Percentiles rank a stretch among this genome's conserved stretches.
Evolutionary conservation across 1,284 basidiomycete species (phyloP).

Genomic region (Fistulina hepatica): DNA sequence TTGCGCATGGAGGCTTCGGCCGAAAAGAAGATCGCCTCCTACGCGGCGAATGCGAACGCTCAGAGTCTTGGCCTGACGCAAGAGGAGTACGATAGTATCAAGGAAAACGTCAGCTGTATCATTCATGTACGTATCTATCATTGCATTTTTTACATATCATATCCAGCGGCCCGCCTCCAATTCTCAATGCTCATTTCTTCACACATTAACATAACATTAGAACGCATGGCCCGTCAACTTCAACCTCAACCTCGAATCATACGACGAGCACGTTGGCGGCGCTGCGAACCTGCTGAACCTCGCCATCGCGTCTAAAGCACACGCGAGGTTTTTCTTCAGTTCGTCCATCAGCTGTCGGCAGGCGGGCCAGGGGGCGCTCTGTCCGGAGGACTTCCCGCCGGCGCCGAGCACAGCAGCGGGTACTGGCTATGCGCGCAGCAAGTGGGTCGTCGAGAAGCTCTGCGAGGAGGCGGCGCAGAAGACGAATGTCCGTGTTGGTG

Average conservation of each 20-base stretch:
- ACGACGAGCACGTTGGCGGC: constrained; percentile 40
- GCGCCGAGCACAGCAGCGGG: constrained; percentile 28
- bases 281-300: constrained; percentile 45
- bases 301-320: constrained; percentile 29
- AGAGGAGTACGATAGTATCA: constrained; percentile 28
- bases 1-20: constrained; percentile 16
- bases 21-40: constrained; percentile 26
- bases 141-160: constrained; percentile 13
- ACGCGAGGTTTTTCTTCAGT: constrained; percentile 43
- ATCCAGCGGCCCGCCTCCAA: not conserved
- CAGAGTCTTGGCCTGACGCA: constrained; percentile 30
- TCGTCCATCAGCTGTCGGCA: constrained; percentile 38
- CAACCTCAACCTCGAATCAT: constrained; percentile 34
- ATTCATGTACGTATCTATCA: constrained; percentile 31
- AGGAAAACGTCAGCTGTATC: constrained; percentile 29
- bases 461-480: constrained; percentile 29
- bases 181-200: not conserved
- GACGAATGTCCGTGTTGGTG: constrained; percentile 26
- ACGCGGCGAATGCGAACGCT: constrained; percentile 33
- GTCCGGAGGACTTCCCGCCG: constrained; percentile 29
- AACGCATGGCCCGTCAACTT: constrained; percentile 42
- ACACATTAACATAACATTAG: constrained; percentile 13
- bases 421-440: constrained; percentile 47
- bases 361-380: constrained; percentile 20
- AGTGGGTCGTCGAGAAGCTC: constrained; percentile 54